Evolutionary conservation across 345 rosid genomes (phyloP).

Genomic region (Brassica napus): Da-Ae NC_063447.1:61566001-61566500

Average conservation of each 20-base stretch:
- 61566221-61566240: neutral
- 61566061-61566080: neutral
- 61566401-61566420: neutral
- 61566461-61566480: constrained; percentile 17
- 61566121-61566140: constrained; percentile 19
- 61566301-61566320: neutral
- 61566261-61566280: neutral
- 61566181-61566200: constrained; percentile 21
- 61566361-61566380: neutral
- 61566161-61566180: constrained; percentile 24
- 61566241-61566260: neutral
- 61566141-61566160: constrained; percentile 21
- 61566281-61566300: neutral
- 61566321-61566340: neutral
- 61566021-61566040: neutral
- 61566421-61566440: neutral
- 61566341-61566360: neutral
- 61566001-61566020: constrained; percentile 33
- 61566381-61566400: neutral
- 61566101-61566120: constrained; percentile 3
- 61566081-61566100: neutral
- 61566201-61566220: no score
- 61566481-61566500: constrained; percentile 21
- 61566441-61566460: neutral
- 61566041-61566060: neutral